These are phyloP conservation scores for Suillus subaureus DNA, from an alignment of 768 basidiomycete genomes.

Conservation along the genomic window DNA sequence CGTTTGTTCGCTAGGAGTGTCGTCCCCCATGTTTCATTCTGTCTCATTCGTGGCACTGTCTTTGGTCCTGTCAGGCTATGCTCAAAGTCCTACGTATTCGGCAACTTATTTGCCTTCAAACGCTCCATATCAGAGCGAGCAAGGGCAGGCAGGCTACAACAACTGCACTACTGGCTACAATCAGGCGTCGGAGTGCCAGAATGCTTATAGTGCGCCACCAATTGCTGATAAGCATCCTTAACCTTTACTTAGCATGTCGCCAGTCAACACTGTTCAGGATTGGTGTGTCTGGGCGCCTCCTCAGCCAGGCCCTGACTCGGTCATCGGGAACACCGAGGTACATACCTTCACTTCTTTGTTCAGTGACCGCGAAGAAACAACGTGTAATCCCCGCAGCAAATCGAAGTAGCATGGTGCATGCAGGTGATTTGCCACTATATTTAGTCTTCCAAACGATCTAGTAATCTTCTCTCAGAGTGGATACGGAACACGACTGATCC, in stretches of 20 bases:
- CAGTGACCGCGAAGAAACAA: conserved; percentile 16
- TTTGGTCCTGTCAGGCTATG: conserved; percentile 20
- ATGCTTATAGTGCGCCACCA: conserved; percentile 51
- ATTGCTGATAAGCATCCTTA: conserved; percentile 1
- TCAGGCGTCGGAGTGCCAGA: conserved; percentile 68
- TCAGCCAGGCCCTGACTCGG: conserved; percentile 48
- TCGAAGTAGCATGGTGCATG: conserved; percentile 57
- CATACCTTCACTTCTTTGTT: conserved; percentile 17
- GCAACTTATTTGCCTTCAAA: conserved; percentile 53
- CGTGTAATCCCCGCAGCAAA: conserved; percentile 33
- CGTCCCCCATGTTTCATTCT: conserved; percentile 22
- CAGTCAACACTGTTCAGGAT: conserved; percentile 60
- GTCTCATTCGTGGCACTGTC: conserved; percentile 23
- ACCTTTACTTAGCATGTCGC: conserved; percentile 1
- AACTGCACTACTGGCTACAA: conserved; percentile 58
- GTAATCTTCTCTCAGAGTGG: conserved; percentile 41
- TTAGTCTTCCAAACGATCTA: neutral
- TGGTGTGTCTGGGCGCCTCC: conserved; percentile 59
- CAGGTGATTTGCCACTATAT: conserved; percentile 32
- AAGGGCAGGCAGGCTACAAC: conserved; percentile 67
- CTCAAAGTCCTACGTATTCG: conserved; percentile 32
- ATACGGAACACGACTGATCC: conserved; percentile 68
- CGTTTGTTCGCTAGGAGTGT: conserved; percentile 14
- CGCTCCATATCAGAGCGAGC: conserved; percentile 48
- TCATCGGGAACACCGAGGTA: conserved; percentile 66